Conservation (phyloP, 768 basidiomycete species). For the Pleurotus ostreatus region DNA sequence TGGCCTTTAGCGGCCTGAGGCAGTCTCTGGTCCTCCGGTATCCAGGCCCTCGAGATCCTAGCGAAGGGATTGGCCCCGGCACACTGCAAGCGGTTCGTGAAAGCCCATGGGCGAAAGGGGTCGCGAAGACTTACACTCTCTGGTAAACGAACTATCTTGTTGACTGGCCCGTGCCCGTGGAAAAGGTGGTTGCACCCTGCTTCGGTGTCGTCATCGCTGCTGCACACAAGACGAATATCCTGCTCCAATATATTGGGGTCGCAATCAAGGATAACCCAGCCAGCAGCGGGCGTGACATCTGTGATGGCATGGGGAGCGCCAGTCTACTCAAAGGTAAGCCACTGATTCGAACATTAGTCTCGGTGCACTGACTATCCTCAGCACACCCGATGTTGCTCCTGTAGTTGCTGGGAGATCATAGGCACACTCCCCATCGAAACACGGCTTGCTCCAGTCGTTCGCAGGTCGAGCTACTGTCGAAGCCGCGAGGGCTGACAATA, state of each 20-base stretch:
- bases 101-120: constrained; percentile 19
- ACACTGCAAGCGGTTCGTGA: constrained; percentile 23
- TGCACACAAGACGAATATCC: constrained; percentile 2
- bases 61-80: constrained; percentile 33
- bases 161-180: constrained; percentile 30
- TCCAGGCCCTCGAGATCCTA: constrained; percentile 35
- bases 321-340: not conserved
- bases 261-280: constrained; percentile 6
- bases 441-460: constrained; percentile 2
- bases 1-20: constrained; percentile 23
- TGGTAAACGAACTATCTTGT: constrained; percentile 52
- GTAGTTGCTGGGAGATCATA: not conserved
- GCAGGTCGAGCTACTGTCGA: not conserved
- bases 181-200: constrained; percentile 37
- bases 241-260: constrained; percentile 1
- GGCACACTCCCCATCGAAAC: constrained; percentile 2
- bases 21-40: constrained; percentile 39
- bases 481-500: not conserved
- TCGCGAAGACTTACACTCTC: constrained; percentile 35
- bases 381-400: not conserved
- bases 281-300: constrained; percentile 3
- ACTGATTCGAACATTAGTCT: not conserved
- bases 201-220: constrained; percentile 10
- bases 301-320: constrained; percentile 3
- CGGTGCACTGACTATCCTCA: not conserved